Base-by-base conservation (phyloP, 192 early-diverging fungal genomes). In the Backusella macrospora region DNA sequence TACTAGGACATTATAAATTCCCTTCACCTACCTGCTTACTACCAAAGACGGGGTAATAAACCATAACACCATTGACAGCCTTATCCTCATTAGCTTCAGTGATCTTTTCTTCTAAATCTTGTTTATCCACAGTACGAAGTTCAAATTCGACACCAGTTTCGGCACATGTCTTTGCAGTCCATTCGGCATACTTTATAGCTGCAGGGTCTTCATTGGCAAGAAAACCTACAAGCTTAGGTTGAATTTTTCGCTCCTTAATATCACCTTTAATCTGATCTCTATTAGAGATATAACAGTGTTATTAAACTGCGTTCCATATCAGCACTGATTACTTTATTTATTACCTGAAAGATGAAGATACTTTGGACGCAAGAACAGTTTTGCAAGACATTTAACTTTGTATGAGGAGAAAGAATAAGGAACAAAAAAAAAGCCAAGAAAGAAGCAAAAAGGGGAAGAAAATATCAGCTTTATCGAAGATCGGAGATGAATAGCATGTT, bases 31-130 rank as follows among this genome's bases (percentile, higher is more conserved):
- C 91, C 86, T 96, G 95, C 38, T 92, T 89, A 72, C 91, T 93
- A 48, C 95, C 94, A 87, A 96, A 98, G 15, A 98, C 95, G 13
- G 98, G 98, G 78, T 99, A 99, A 84, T 99, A 99, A 38, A 99
- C 95, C 89, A 99, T 95, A 74, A 99, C 98, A 37, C 98, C 98
- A 79, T 96, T 91, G 21, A 99, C 93, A 0, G 68, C 68, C 5
- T 78, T 64, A 72, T 99, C 98, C 55, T 89, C 81, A 81, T 99
- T 99, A 14, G 97, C 98, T 46, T 92, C 93, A 55, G 91, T 80
- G 68, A 99, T 90, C 73, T 84, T 84, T 65, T 90, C 86, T 79
- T 98, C 96, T 23, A 99, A 89, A 43, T 94, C 91, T 43, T 92
- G 92, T 75, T 93, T 87, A 40, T 87, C 81, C 52, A 92, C 90